Evolutionary conservation across 2,329 filamentous ascomycete species (phyloP).

Genomic region (Triangularia verruculosa): DNA sequence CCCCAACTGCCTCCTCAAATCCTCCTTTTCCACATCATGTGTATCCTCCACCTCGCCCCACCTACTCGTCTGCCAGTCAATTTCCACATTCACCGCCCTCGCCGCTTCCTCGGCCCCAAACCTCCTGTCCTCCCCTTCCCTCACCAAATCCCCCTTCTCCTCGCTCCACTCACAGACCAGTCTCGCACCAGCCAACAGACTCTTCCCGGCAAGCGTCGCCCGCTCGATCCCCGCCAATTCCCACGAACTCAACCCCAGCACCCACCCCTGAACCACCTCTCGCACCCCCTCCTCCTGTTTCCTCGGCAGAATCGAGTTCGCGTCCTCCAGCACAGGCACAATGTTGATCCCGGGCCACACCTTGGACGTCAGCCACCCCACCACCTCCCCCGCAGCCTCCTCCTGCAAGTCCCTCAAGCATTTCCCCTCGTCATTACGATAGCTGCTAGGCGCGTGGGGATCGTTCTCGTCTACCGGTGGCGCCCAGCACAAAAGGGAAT

Average conservation of each 20-base stretch:
- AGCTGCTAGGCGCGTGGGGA: slow-evolving; percentile 36
- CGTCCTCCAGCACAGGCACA: slow-evolving; percentile 68
- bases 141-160: slow-evolving; percentile 41
- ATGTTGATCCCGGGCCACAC: slow-evolving; percentile 86
- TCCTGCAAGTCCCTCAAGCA: slow-evolving; percentile 72
- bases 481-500: slow-evolving; percentile 89
- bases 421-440: slow-evolving; percentile 46
- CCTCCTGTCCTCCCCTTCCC: slow-evolving; percentile 16
- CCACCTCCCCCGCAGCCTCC: slow-evolving; percentile 64
- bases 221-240: slow-evolving; percentile 86
- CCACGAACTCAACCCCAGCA: slow-evolving; percentile 67
- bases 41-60: slow-evolving; percentile 99
- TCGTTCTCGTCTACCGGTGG: slow-evolving; percentile 51
- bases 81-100: slow-evolving; percentile 71
- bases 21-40: slow-evolving; percentile 93
- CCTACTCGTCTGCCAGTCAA: slow-evolving; percentile 81
- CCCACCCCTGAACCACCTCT: slow-evolving; percentile 75
- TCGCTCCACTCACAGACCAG: slow-evolving; percentile 86
- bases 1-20: slow-evolving; percentile 81
- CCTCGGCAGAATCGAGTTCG: slow-evolving; percentile 71
- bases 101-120: slow-evolving; percentile 80
- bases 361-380: slow-evolving; percentile 65
- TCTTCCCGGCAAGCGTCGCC: slow-evolving; percentile 81
- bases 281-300: slow-evolving; percentile 71
- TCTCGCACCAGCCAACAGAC: slow-evolving; percentile 71